phyloP scores from a whole-genome alignment of 2,329 filamentous ascomycete species.

The Fusarium sp. region DNA sequence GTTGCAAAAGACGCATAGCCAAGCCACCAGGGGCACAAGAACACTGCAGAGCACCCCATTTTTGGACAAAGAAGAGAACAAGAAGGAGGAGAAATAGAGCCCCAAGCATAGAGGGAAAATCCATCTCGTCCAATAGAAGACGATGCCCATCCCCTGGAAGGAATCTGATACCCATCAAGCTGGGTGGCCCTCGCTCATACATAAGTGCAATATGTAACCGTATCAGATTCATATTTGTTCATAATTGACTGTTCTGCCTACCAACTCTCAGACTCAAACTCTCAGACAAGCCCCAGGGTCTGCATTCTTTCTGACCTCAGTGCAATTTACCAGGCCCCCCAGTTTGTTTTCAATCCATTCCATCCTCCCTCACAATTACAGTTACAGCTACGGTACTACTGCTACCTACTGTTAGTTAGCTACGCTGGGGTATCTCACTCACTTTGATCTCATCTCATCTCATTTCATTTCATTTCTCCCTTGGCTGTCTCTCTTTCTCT shows the following conservation, averaged over 20 bases:
- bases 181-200: constrained; percentile 34
- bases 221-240: neutral
- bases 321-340: constrained; percentile 36
- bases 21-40: constrained; percentile 16
- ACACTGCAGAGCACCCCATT: neutral
- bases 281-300: neutral
- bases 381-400: constrained; percentile 1
- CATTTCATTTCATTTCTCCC: constrained; percentile 39
- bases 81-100: neutral
- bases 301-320: constrained; percentile 36
- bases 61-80: neutral
- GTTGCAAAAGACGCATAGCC: constrained; percentile 8
- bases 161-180: constrained; percentile 30
- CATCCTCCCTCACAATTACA: constrained; percentile 1
- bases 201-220: constrained; percentile 3
- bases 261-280: constrained; percentile 3
- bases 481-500: constrained; percentile 22
- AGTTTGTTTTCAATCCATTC: constrained; percentile 26
- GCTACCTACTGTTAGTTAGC: constrained; percentile 13
- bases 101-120: neutral
- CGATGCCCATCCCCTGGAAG: constrained; percentile 7
- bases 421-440: constrained; percentile 4
- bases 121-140: neutral
- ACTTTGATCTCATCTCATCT: constrained; percentile 13
- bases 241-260: constrained; percentile 7